Evolutionary conservation across 1,284 basidiomycete genomes (phyloP).

Genomic region (Kalmanozyma brasiliensis): DNA sequence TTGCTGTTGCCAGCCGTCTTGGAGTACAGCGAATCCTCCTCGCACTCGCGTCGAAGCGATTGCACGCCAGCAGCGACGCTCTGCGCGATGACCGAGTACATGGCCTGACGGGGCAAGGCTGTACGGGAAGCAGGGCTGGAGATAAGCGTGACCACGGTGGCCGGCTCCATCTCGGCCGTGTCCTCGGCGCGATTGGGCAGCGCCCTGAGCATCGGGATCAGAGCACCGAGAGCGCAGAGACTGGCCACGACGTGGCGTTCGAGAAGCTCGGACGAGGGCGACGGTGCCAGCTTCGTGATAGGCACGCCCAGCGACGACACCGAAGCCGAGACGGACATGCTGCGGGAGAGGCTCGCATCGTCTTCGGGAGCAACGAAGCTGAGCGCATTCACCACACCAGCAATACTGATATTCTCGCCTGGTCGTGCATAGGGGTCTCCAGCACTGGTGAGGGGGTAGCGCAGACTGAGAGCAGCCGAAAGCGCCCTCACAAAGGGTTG

Average conservation of each 20-base stretch:
- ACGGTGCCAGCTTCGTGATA: slow-evolving; percentile 35
- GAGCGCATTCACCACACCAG: slow-evolving; percentile 61
- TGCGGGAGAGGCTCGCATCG: slow-evolving; percentile 21
- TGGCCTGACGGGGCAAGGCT: slow-evolving; percentile 46
- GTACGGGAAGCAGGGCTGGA: slow-evolving; percentile 48
- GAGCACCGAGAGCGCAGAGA: slow-evolving; percentile 48
- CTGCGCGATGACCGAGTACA: slow-evolving; percentile 52
- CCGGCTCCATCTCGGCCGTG: slow-evolving; percentile 20
- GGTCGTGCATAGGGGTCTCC: slow-evolving; percentile 66
- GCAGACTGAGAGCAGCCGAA: slow-evolving; percentile 53
- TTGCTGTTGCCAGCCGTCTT: slow-evolving; percentile 46
- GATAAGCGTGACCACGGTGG: slow-evolving; percentile 46
- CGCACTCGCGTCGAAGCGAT: slow-evolving; percentile 52
- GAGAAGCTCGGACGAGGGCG: slow-evolving; percentile 41
- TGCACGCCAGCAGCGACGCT: slow-evolving; percentile 51
- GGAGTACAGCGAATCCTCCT: slow-evolving; percentile 47
- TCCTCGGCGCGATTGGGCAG: slow-evolving; percentile 40
- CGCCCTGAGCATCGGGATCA: slow-evolving; percentile 45
- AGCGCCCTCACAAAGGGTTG: slow-evolving; percentile 55
- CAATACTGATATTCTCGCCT: slow-evolving; percentile 56
- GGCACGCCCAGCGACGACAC: slow-evolving; percentile 24
- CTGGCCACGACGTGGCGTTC: slow-evolving; percentile 54
- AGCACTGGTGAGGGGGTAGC: slow-evolving; percentile 61
- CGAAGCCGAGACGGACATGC: slow-evolving; percentile 29
- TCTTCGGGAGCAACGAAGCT: slow-evolving; percentile 53